phyloP scores from a whole-genome alignment of 768 basidiomycete species.

The Mrakia frigida region DNA sequence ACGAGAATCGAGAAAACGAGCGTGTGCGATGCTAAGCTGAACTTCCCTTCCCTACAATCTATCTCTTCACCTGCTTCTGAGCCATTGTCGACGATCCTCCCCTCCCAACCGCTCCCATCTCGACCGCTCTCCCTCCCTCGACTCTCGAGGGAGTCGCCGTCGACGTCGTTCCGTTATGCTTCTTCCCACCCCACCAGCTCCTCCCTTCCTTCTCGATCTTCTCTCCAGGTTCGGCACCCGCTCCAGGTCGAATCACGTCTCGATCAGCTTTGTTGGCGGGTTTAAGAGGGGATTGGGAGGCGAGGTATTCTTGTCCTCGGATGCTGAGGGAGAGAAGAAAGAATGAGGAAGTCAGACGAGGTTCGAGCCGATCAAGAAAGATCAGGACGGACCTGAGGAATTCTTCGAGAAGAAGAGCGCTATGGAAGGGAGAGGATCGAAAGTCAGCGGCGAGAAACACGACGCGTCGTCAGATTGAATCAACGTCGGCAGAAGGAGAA shows the following conservation, averaged over 20 bases:
- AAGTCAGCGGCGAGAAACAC: not conserved
- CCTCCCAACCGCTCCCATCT: not conserved
- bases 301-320: constrained; percentile 66
- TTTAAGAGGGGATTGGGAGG: constrained; percentile 31
- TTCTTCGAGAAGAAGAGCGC: constrained; percentile 58
- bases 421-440: not conserved
- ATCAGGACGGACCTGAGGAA: constrained; percentile 50
- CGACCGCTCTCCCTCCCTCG: not conserved
- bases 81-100: too few relatives aligned
- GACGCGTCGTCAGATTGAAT: too few relatives aligned
- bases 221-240: not conserved
- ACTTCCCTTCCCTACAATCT: too few relatives aligned
- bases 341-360: not conserved
- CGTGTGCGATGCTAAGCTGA: too few relatives aligned
- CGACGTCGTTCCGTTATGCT: not conserved
- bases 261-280: not conserved
- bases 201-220: constrained; percentile 4
- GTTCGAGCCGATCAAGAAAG: not conserved
- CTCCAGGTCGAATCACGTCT: not conserved
- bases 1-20: too few relatives aligned
- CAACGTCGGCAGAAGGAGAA: not conserved
- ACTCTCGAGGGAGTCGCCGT: not conserved
- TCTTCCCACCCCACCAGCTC: constrained; percentile 16
- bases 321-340: constrained; percentile 44
- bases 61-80: not conserved